phyloP scores from a whole-genome alignment of 495 filamentous ascomycete species.

The Daldinia concentrica region DNA sequence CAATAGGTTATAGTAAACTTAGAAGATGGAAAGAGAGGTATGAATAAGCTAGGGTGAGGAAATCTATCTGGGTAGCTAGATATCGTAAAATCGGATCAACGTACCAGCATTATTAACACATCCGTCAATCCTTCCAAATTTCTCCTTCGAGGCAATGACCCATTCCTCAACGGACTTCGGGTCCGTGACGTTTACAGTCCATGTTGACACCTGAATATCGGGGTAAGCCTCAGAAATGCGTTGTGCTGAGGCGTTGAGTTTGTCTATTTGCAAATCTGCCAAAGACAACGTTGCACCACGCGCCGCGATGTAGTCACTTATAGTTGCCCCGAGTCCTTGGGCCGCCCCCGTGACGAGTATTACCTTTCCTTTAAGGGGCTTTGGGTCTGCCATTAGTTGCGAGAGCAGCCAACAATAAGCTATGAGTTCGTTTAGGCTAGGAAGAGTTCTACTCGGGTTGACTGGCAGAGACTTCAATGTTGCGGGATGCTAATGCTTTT shows the following conservation, averaged over 20 bases:
- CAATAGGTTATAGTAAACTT: not conserved
- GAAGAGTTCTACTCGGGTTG: not conserved
- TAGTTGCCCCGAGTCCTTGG: constrained; percentile 60
- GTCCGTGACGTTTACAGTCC: constrained; percentile 26
- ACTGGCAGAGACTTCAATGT: not conserved
- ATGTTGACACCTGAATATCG: constrained; percentile 17
- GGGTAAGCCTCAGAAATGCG: constrained; percentile 22
- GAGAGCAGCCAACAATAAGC: not conserved
- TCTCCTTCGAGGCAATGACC: constrained; percentile 27
- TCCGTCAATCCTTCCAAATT: constrained; percentile 32
- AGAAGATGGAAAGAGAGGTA: not conserved
- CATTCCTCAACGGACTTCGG: constrained; percentile 33
- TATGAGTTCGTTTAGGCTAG: not conserved
- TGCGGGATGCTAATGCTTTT: not conserved
- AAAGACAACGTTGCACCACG: constrained; percentile 59
- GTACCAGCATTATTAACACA: constrained; percentile 39
- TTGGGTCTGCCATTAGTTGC: constrained; percentile 25
- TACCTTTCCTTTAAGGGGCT: constrained; percentile 49
- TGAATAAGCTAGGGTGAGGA: not conserved
- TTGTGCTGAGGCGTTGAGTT: constrained; percentile 41
- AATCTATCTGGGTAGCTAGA: too few relatives aligned
- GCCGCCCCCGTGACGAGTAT: constrained; percentile 62
- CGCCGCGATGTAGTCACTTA: constrained; percentile 55
- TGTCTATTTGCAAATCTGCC: constrained; percentile 52
- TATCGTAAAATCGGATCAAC: not conserved